phyloP scores from a whole-genome alignment of 164 flowering plant genomes.

The Chimonanthus salicifolius region DNA sequence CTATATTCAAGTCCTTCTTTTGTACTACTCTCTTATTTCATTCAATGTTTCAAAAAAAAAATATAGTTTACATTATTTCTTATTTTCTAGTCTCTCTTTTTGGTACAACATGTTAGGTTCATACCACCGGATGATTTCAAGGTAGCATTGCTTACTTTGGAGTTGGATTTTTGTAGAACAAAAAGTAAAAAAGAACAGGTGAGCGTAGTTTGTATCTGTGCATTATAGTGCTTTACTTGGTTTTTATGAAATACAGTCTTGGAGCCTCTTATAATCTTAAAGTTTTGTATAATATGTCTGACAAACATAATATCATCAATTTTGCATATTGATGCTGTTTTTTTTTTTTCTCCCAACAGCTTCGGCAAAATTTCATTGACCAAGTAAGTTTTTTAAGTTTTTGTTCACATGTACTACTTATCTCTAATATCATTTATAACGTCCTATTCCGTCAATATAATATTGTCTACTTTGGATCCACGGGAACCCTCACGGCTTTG shows the following conservation, averaged over 20 bases:
- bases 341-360: conserved; percentile 39
- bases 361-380: conserved; percentile 42
- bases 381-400: conserved; percentile 33
- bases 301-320: neutral
- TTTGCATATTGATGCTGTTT: conserved; percentile 57
- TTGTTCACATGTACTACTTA: too few species aligned
- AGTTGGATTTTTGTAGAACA: conserved; percentile 59
- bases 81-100: neutral
- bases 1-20: too few species aligned
- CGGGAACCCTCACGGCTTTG: too few species aligned
- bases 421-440: too few species aligned
- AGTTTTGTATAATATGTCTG: conserved; percentile 2
- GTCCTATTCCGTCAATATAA: too few species aligned
- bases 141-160: conserved; percentile 58
- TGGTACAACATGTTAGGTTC: conserved; percentile 31
- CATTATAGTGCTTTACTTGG: too few species aligned
- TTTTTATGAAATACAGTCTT: neutral
- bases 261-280: neutral
- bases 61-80: neutral
- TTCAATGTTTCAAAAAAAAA: too few species aligned
- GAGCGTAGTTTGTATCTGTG: neutral
- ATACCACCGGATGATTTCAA: conserved; percentile 50
- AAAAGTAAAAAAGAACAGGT: conserved; percentile 54
- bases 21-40: too few species aligned
- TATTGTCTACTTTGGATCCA: too few species aligned